Conservation (phyloP, 73 alveolate species). For the Paramecium bursaria region DNA sequence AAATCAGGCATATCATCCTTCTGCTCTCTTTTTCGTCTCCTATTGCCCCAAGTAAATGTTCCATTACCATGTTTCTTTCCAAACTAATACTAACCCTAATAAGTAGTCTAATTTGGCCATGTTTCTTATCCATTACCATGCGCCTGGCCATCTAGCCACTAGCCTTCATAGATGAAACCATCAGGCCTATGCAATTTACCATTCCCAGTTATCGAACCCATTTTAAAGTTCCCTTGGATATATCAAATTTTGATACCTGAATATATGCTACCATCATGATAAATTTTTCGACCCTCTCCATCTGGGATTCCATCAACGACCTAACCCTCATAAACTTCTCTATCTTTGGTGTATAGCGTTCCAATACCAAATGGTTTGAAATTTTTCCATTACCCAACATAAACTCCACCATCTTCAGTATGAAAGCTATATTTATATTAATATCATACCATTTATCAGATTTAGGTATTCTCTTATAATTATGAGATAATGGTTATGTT, state of each 20-base stretch:
- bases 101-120: constrained; percentile 70
- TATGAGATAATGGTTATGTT: neutral
- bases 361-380: constrained; percentile 63
- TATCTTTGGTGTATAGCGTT: constrained; percentile 12
- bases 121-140: constrained; percentile 72
- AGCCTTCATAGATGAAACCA: constrained; percentile 74
- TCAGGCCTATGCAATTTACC: constrained; percentile 51
- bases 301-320: constrained; percentile 58
- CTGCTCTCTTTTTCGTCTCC: no score
- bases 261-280: constrained; percentile 23
- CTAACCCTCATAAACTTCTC: constrained; percentile 45
- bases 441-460: neutral
- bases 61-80: constrained; percentile 74
- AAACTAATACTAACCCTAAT: constrained; percentile 66
- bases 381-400: constrained; percentile 63
- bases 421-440: neutral
- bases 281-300: constrained; percentile 61
- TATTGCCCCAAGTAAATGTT: constrained; percentile 68
- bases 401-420: constrained; percentile 43
- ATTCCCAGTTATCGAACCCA: constrained; percentile 53
- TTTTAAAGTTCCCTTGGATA: constrained; percentile 42
- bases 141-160: constrained; percentile 52
- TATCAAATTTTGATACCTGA: constrained; percentile 9
- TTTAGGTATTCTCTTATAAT: constrained; percentile 8
- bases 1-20: neutral